phyloP scores from a whole-genome alignment of 2,329 filamentous ascomycete species.

The Amylocarpus encephaloides region DNA sequence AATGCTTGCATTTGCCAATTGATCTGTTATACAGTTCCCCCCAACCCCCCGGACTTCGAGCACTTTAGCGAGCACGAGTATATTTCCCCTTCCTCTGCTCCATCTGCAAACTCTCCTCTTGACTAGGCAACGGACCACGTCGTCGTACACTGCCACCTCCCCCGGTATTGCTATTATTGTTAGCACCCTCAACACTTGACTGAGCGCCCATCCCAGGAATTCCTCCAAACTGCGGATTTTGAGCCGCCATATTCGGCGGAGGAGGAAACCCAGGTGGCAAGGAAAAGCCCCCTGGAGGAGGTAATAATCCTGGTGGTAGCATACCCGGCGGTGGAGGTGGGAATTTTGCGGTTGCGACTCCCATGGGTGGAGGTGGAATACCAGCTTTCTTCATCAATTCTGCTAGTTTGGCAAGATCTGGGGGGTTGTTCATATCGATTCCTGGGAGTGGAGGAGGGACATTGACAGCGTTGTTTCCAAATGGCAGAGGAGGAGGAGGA shows the following conservation, averaged over 20 bases:
- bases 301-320: constrained; percentile 42
- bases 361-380: constrained; percentile 48
- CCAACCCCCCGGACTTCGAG: not conserved
- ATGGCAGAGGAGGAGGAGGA: constrained; percentile 33
- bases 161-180: not conserved
- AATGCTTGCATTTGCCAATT: too few species aligned
- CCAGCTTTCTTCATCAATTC: constrained; percentile 62
- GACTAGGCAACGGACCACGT: constrained; percentile 70
- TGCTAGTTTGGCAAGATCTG: constrained; percentile 53
- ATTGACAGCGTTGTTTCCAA: constrained; percentile 40
- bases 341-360: constrained; percentile 12
- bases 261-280: constrained; percentile 29
- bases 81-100: constrained; percentile 65
- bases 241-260: constrained; percentile 32
- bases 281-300: constrained; percentile 33
- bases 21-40: not conserved
- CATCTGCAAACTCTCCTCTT: constrained; percentile 72
- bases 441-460: constrained; percentile 42
- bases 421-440: constrained; percentile 53
- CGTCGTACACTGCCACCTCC: constrained; percentile 43
- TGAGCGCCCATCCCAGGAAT: constrained; percentile 28
- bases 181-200: not conserved
- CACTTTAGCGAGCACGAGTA: constrained; percentile 37
- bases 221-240: constrained; percentile 9
- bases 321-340: constrained; percentile 38